These are phyloP conservation scores for Leccinum boreale DNA, from an alignment of 768 basidiomycete genomes.

Conservation along the genomic window DNA sequence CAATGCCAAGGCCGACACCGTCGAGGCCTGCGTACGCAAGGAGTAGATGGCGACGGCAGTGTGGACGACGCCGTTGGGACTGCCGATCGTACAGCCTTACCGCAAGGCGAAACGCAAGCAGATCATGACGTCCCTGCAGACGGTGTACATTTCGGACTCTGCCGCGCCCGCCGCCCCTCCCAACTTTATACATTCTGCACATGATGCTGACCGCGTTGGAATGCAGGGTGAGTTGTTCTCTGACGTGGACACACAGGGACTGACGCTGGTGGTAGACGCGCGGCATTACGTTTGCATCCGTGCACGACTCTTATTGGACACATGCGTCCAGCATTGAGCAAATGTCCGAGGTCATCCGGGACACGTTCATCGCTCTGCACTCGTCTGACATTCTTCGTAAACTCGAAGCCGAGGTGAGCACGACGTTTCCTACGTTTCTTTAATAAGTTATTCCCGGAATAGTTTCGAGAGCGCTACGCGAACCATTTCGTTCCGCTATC, in stretches of 20 bases:
- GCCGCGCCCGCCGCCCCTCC: slow-evolving; percentile 81
- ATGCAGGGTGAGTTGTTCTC: slow-evolving; percentile 58
- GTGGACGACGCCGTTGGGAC: slow-evolving; percentile 94
- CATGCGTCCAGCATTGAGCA: slow-evolving; percentile 83
- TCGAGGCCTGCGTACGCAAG: slow-evolving; percentile 52
- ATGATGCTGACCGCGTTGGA: slow-evolving; percentile 96
- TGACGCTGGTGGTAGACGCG: slow-evolving; percentile 46
- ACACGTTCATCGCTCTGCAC: slow-evolving; percentile 91
- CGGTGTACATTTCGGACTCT: slow-evolving; percentile 88
- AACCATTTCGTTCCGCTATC: slow-evolving; percentile 63
- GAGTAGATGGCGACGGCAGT: slow-evolving; percentile 95
- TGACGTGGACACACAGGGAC: neutral
- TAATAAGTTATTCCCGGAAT: too few relatives aligned
- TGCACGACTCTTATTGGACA: slow-evolving; percentile 99
- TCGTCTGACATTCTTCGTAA: slow-evolving; percentile 77
- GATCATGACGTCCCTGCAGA: slow-evolving; percentile 79
- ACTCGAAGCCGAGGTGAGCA: slow-evolving; percentile 68
- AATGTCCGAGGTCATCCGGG: slow-evolving; percentile 87
- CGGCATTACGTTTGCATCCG: slow-evolving; percentile 84
- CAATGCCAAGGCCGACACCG: slow-evolving; percentile 15
- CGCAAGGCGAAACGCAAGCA: slow-evolving; percentile 80
- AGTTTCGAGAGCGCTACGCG: slow-evolving; percentile 79
- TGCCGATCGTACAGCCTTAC: slow-evolving; percentile 97
- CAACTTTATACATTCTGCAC: slow-evolving; percentile 96
- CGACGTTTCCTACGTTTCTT: neutral